A percentile compares a stretch with the other conserved stretches of the same genome.
These are phyloP conservation scores for Aspergillus persii DNA, from an alignment of 2,329 filamentous ascomycete genomes.

Conservation along the genomic window DNA sequence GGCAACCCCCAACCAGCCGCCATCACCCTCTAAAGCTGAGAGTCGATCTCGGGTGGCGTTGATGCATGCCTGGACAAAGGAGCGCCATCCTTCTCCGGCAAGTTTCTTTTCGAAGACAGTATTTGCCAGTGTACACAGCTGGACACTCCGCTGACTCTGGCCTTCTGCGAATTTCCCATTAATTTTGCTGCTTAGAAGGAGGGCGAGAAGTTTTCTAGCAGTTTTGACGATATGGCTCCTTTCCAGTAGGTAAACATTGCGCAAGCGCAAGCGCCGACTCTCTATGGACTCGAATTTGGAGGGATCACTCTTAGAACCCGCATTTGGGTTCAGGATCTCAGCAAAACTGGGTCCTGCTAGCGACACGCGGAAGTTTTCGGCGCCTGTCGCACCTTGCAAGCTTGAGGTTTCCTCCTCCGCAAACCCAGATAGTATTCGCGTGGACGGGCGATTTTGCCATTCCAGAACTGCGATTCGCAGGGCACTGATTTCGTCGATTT, in stretches of 20 bases:
- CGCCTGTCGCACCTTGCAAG: constrained; percentile 69
- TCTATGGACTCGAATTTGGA: constrained; percentile 60
- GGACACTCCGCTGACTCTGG: constrained; percentile 13
- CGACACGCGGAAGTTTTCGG: constrained; percentile 60
- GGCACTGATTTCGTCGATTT: constrained; percentile 77
- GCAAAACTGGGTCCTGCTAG: constrained; percentile 43
- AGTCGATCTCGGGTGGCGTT: constrained; percentile 35
- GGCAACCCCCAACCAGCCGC: constrained; percentile 48
- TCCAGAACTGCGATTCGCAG: constrained; percentile 78
- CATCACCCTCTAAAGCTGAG: constrained; percentile 30
- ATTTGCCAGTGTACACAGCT: constrained; percentile 28
- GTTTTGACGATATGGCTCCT: constrained; percentile 66
- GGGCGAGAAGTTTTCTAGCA: constrained; percentile 49
- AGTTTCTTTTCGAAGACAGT: constrained; percentile 31
- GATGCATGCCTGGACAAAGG: constrained; percentile 35
- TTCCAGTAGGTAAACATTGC: constrained; percentile 70
- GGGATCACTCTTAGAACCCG: constrained; percentile 28
- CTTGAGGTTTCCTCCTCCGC: constrained; percentile 76
- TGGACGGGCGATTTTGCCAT: constrained; percentile 75
- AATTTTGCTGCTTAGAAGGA: constrained; percentile 28
- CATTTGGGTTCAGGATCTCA: constrained; percentile 33
- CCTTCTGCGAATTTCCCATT: constrained; percentile 11
- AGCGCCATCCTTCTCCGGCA: constrained; percentile 22
- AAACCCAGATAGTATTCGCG: constrained; percentile 67
- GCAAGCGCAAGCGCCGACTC: constrained; percentile 64